Evolutionary conservation across 2,329 filamentous ascomycete genomes (phyloP).

Genomic region (Tympanopsis confertula): DNA sequence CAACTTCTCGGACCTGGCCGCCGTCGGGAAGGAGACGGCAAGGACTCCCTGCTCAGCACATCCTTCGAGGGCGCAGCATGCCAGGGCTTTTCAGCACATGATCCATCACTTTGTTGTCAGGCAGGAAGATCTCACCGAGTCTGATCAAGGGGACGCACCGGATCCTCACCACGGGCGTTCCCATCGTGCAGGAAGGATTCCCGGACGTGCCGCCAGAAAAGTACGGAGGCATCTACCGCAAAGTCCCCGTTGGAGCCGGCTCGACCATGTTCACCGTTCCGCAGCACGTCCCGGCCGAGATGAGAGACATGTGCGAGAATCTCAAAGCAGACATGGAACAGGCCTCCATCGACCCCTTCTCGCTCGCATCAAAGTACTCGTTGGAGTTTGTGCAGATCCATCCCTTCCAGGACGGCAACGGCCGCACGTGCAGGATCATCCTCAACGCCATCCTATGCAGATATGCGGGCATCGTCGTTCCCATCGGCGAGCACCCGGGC

Average conservation of each 20-base stretch:
- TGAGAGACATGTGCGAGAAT: conserved; percentile 12
- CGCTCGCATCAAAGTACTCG: conserved; percentile 13
- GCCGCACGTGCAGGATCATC: conserved; percentile 9
- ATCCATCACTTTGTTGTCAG: conserved; percentile 3
- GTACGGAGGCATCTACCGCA: conserved; percentile 14
- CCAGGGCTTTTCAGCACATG: conserved; percentile 4
- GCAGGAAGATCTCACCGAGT: conserved; percentile 2
- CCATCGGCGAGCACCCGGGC: conserved; percentile 6
- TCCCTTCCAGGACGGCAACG: conserved; percentile 10
- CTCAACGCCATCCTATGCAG: conserved; percentile 9
- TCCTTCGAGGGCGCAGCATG: conserved; percentile 2
- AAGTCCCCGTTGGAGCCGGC: conserved; percentile 11
- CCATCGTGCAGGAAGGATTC: not conserved
- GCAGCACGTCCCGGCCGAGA: conserved; percentile 10
- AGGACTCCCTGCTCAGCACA: not conserved
- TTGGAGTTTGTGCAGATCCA: conserved; percentile 9
- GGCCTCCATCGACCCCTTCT: conserved; percentile 14
- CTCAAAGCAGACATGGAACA: conserved; percentile 8
- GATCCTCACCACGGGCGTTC: conserved; percentile 1
- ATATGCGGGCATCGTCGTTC: conserved; percentile 8
- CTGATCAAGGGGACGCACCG: conserved; percentile 3
- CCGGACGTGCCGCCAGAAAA: conserved; percentile 4
- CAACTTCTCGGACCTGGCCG: too few species aligned
- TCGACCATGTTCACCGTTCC: conserved; percentile 13
- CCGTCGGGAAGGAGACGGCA: too few species aligned